Conservation (phyloP, 805 yeast species). For the Kregervanrija pseudodelftensis region DNA sequence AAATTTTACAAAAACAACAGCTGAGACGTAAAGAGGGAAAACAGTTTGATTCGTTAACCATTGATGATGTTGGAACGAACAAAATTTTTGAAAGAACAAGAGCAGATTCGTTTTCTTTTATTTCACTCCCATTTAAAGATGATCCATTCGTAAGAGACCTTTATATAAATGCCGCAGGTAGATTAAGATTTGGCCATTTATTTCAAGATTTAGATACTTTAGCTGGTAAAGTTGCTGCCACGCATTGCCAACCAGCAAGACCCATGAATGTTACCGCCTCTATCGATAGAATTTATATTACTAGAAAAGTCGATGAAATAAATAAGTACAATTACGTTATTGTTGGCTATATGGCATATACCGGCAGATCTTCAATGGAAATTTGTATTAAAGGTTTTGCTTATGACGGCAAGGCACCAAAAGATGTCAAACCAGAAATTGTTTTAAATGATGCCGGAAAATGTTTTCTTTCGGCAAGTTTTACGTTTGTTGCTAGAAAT, state of each 20-base stretch:
- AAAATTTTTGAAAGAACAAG: slow-evolving; percentile 67
- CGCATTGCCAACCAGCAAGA: slow-evolving; percentile 91
- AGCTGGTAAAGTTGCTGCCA: slow-evolving; percentile 89
- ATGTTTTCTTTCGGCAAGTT: slow-evolving; percentile 79
- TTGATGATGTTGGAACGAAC: slow-evolving; percentile 65
- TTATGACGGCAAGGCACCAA: slow-evolving; percentile 48
- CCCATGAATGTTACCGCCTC: slow-evolving; percentile 95
- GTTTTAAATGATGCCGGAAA: slow-evolving; percentile 49
- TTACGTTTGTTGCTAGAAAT: slow-evolving; percentile 93
- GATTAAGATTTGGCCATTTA: slow-evolving; percentile 84
- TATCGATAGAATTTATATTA: slow-evolving; percentile 84
- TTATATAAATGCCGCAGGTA: slow-evolving; percentile 85
- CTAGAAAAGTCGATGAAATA: slow-evolving; percentile 76
- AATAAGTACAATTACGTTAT: slow-evolving; percentile 66
- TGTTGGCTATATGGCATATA: slow-evolving; percentile 89
- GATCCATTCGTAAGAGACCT: slow-evolving; percentile 79
- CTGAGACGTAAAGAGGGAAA: slow-evolving; percentile 69
- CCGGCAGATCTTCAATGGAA: slow-evolving; percentile 94
- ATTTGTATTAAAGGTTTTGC: slow-evolving; percentile 86
- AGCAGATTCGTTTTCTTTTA: slow-evolving; percentile 65
- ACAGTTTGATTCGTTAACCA: slow-evolving; percentile 60
- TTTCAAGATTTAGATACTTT: slow-evolving; percentile 92
- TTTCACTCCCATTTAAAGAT: slow-evolving; percentile 74
- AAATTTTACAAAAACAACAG: slow-evolving; percentile 69
- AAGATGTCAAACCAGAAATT: slow-evolving; percentile 41